A percentile compares a stretch with the other conserved stretches of the same genome.
phyloP scores from a whole-genome alignment of 805 yeast species.

The Candida argentea region DNA sequence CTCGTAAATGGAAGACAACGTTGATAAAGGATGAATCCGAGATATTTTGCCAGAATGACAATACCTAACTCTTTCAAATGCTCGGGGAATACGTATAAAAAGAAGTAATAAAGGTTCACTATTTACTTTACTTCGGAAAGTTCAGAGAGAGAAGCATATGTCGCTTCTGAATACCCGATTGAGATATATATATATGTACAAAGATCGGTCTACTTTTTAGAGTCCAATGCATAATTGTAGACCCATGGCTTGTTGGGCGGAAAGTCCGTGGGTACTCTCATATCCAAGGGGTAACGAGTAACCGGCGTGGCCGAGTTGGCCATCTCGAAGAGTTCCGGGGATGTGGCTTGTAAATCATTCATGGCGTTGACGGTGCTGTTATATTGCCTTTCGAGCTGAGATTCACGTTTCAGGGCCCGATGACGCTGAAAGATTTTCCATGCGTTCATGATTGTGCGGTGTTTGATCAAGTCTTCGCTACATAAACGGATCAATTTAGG shows the following conservation, averaged over 20 bases:
- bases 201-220: not conserved
- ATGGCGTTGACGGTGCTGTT: conserved; percentile 59
- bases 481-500: conserved; percentile 71
- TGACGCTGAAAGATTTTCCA: conserved; percentile 61
- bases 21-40: no score
- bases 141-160: no score
- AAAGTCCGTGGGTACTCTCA: conserved; percentile 80
- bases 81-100: no score
- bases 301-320: conserved; percentile 51
- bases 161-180: no score
- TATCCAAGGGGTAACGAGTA: conserved; percentile 69
- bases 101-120: no score
- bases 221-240: conserved; percentile 35
- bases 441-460: conserved; percentile 70
- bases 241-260: conserved; percentile 84
- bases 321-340: conserved; percentile 45
- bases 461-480: conserved; percentile 77
- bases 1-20: no score
- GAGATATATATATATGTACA: not conserved
- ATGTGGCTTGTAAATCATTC: conserved; percentile 47
- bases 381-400: conserved; percentile 49
- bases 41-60: no score
- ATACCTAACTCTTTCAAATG: no score
- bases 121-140: no score
- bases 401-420: conserved; percentile 30